Percentiles rank a stretch among this genome's conserved stretches.
These are phyloP conservation scores for Gomphus sp. DNA, from an alignment of 1,284 basidiomycete genomes.

Conservation along the genomic window DNA sequence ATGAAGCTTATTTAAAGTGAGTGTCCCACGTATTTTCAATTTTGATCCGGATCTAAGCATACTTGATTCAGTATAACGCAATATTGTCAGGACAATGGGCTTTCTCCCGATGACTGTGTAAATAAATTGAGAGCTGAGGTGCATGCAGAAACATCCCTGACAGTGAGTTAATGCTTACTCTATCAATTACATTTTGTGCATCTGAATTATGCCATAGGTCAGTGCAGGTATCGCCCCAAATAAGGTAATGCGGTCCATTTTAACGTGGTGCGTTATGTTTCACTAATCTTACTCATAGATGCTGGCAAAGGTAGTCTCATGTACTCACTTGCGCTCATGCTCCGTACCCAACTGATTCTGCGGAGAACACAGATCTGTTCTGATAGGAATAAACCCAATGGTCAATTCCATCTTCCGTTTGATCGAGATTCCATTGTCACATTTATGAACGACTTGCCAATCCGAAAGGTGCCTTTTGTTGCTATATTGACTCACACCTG, in stretches of 20 bases:
- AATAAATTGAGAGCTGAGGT: constrained; percentile 66
- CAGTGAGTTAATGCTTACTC: constrained; percentile 21
- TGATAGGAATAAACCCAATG: constrained; percentile 95
- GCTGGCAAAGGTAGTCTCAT: constrained; percentile 62
- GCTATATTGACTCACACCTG: not conserved
- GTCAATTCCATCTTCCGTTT: constrained; percentile 74
- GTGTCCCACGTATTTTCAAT: constrained; percentile 16
- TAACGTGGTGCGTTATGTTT: constrained; percentile 10
- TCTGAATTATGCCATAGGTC: constrained; percentile 28
- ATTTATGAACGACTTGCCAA: constrained; percentile 70
- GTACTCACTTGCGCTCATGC: not conserved
- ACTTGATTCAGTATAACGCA: constrained; percentile 50
- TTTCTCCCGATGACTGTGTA: constrained; percentile 70
- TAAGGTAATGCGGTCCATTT: constrained; percentile 37
- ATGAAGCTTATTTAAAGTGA: constrained; percentile 86
- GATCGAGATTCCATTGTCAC: constrained; percentile 51
- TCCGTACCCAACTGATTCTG: not conserved
- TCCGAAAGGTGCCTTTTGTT: constrained; percentile 42
- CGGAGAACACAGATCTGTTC: constrained; percentile 71
- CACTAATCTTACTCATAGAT: constrained; percentile 23
- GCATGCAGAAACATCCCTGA: constrained; percentile 70
- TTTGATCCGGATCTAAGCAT: not conserved
- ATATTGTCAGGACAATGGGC: constrained; percentile 59
- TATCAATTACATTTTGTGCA: not conserved
- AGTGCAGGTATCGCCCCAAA: constrained; percentile 92